Evolutionary conservation across 2,329 filamentous ascomycete species (phyloP), one percentile per base, ranked within the genome.

Genomic region (Coniochaeta sp.): DNA sequence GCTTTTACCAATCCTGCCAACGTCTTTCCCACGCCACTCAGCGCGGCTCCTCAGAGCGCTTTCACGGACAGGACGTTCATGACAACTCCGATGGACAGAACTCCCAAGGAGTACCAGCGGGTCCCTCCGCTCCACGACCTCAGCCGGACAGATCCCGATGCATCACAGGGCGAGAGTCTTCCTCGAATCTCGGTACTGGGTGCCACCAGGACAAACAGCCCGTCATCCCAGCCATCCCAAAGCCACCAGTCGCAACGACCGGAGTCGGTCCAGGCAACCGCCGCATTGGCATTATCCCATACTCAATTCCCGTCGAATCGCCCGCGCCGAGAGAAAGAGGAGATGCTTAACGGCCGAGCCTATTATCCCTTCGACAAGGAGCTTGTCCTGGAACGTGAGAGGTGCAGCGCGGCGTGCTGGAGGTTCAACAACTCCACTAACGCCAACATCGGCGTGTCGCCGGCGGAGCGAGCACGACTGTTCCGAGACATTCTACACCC

Each of bases 371-470:
- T 89, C 64, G 87, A 91, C 70, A 83, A 86, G 62, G 88, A 91
- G 67, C 81, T 99, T 5, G 82, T 90, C 16, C 81, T 90, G 22
- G 93, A 97, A 68, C 88, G 93, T n/a, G 87, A 95, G 70, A 83
- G 88, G 59, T 98, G 93, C 75, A 89, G 86, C 63, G 83, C 85
- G 14, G 91, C 91, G 4, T 87, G 93, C 67, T 93, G 89, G 83
- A 81, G 87, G 57, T 97, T 95, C 77, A 97, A 97, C 74, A 91
- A 89, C 71, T 88, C 89, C 19, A 88, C 85, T 32, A 91, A 91
- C 66, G 88, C 90, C 1, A 84, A 86, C 59, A 84, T 86, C 42
- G 89, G 88, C 4, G 84, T 93, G 6, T 90, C 88, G 30, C 77
- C 81, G 7, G 79, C 83, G 28, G 89, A 93, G 71, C 84, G 88